Percentiles rank a stretch among this genome's conserved stretches.
phyloP scores from a whole-genome alignment of 192 early-diverging fungal genomes.

The Backusella tuberculispora region DNA sequence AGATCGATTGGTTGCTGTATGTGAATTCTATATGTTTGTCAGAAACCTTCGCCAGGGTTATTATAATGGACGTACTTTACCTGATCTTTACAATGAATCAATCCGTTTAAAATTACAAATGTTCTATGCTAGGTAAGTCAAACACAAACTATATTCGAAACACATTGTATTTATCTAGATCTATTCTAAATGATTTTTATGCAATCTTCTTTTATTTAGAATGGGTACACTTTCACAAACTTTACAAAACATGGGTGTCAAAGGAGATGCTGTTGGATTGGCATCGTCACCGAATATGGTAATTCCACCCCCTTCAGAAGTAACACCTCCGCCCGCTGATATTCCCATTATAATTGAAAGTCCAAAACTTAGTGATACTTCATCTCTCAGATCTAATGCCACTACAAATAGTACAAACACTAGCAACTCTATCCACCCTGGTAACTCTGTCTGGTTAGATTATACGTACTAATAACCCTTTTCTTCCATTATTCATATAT shows the following conservation, averaged over 20 bases:
- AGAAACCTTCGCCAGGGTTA: constrained; percentile 87
- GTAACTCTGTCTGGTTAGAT: constrained; percentile 19
- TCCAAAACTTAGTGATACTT: neutral
- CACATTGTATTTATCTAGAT: constrained; percentile 3
- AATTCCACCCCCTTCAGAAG: constrained; percentile 45
- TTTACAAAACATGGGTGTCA: constrained; percentile 55
- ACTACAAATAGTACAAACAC: neutral
- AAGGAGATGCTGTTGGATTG: constrained; percentile 20
- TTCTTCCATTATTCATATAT: neutral
- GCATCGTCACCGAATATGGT: constrained; percentile 31
- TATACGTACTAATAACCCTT: neutral
- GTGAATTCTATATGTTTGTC: constrained; percentile 94
- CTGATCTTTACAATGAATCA: constrained; percentile 85
- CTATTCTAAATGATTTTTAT: neutral
- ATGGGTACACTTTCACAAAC: constrained; percentile 30
- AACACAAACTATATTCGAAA: neutral
- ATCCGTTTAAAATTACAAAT: constrained; percentile 85
- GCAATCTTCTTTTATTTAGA: constrained; percentile 11
- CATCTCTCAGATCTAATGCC: constrained; percentile 2
- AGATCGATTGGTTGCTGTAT: constrained; percentile 87
- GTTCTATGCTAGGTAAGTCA: constrained; percentile 67
- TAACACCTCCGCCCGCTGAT: neutral
- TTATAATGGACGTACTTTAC: constrained; percentile 70
- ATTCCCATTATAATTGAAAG: neutral
- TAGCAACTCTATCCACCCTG: constrained; percentile 10